A percentile compares a stretch with the other conserved stretches of the same genome.
Evolutionary conservation across 768 basidiomycete genomes (phyloP).

Genomic region (Dendrothele bispora): DNA sequence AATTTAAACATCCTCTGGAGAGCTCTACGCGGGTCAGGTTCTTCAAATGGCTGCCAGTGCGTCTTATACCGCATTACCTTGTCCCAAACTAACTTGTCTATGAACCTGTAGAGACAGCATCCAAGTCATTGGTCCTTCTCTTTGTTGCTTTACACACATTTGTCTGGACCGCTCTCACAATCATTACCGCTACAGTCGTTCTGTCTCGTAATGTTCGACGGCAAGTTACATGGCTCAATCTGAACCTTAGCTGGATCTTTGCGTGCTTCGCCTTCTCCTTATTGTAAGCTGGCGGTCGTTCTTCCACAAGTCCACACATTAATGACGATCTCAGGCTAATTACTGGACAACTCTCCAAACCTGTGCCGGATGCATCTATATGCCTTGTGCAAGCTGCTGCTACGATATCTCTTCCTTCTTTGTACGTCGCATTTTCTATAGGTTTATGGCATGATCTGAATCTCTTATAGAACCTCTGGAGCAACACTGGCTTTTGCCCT

Average conservation of each 20-base stretch:
- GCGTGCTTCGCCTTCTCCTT: constrained; percentile 9
- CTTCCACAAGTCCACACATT: not conserved
- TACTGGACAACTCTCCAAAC: constrained; percentile 8
- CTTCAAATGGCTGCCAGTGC: too few relatives aligned
- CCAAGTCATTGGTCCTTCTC: too few relatives aligned
- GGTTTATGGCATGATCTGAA: not conserved
- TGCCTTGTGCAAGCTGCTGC: constrained; percentile 11
- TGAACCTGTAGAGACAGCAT: too few relatives aligned
- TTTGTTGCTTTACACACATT: constrained; percentile 12
- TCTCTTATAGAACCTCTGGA: constrained; percentile 9
- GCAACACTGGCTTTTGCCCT: constrained; percentile 8
- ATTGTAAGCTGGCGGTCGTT: constrained; percentile 4
- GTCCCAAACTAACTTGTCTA: too few relatives aligned
- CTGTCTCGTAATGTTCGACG: constrained; percentile 4
- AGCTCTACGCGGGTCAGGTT: too few relatives aligned
- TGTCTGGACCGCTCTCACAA: constrained; percentile 1
- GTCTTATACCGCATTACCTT: too few relatives aligned
- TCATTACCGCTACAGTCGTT: constrained; percentile 7
- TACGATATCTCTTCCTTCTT: constrained; percentile 2
- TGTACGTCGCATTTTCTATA: constrained; percentile 3
- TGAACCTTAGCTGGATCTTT: constrained; percentile 13
- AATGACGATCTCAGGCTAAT: constrained; percentile 4
- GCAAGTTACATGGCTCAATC: constrained; percentile 12
- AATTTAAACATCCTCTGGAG: too few relatives aligned
- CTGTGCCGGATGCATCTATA: constrained; percentile 4